A percentile compares a stretch with the other conserved stretches of the same genome.
phyloP scores from a whole-genome alignment of 768 basidiomycete genomes.

The Amanita pallidorosea region DNA sequence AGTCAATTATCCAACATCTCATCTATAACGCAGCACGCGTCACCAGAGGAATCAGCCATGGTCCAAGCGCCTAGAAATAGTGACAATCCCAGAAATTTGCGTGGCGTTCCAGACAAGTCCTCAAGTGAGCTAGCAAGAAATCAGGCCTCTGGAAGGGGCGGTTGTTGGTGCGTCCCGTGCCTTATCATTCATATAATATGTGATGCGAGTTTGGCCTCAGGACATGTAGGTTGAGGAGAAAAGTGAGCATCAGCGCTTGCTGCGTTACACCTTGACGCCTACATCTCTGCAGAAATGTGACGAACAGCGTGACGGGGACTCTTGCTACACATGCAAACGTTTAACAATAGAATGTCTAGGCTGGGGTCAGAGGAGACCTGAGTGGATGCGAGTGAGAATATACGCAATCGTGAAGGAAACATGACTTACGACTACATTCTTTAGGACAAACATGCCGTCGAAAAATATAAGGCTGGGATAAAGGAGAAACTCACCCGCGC shows the following conservation, averaged over 20 bases:
- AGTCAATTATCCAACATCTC: constrained; percentile 32
- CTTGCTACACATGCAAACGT: constrained; percentile 73
- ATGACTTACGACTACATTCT: constrained; percentile 4
- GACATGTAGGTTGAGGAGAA: constrained; percentile 78
- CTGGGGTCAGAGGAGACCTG: constrained; percentile 78
- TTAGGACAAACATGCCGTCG: constrained; percentile 76
- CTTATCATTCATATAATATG: constrained; percentile 4
- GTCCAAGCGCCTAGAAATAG: constrained; percentile 14
- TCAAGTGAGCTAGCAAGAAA: constrained; percentile 41
- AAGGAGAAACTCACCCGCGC: constrained; percentile 70
- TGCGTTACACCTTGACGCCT: constrained; percentile 4
- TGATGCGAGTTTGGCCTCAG: constrained; percentile 23
- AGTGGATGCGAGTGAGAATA: constrained; percentile 70
- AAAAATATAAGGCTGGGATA: constrained; percentile 75
- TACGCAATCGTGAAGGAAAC: not conserved
- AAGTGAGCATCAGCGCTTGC: constrained; percentile 33
- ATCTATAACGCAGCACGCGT: constrained; percentile 24
- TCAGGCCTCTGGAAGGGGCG: constrained; percentile 53
- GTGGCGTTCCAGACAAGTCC: constrained; percentile 36
- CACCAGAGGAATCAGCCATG: constrained; percentile 21
- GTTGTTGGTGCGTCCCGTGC: constrained; percentile 56
- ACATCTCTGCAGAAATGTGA: constrained; percentile 64
- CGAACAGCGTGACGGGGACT: constrained; percentile 71
- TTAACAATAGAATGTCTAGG: constrained; percentile 76
- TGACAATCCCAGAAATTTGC: constrained; percentile 18